Conservation (phyloP, 2,329 filamentous ascomycete genomes). For the Fusarium buxicola region DNA sequence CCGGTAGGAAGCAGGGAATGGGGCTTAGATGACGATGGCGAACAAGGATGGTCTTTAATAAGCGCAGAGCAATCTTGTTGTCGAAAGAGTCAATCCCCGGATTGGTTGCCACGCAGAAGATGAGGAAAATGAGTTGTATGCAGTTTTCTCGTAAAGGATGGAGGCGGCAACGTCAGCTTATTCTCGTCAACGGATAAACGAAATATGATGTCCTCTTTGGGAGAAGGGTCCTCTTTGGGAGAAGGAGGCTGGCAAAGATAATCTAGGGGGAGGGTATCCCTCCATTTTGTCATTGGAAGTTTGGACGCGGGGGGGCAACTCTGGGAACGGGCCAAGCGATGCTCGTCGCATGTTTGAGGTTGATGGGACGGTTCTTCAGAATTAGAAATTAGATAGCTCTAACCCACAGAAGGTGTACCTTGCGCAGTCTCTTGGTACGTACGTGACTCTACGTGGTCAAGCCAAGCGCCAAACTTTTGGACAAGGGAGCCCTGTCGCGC, state of each 20-base stretch:
- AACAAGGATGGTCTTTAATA: conserved; percentile 38
- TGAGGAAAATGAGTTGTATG: conserved; percentile 24
- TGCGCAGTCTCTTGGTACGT: conserved; percentile 7
- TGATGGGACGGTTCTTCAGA: conserved; percentile 56
- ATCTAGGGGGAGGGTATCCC: not conserved
- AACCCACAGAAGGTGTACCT: conserved; percentile 17
- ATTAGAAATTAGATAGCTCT: conserved; percentile 30
- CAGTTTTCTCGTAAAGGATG: not conserved
- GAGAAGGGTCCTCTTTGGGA: not conserved
- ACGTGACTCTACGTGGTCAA: conserved; percentile 23
- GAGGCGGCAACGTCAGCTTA: conserved; percentile 30
- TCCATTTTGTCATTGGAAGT: conserved; percentile 1
- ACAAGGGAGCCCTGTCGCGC: conserved; percentile 35
- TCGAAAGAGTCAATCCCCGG: conserved; percentile 34
- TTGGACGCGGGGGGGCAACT: conserved; percentile 9
- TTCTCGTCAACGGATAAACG: conserved; percentile 23
- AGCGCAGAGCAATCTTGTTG: conserved; percentile 40
- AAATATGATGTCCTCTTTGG: conserved; percentile 6
- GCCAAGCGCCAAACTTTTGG: conserved; percentile 22
- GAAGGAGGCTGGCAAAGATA: not conserved
- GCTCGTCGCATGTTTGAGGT: conserved; percentile 61
- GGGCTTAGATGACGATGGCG: conserved; percentile 36
- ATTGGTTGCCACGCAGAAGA: conserved; percentile 30
- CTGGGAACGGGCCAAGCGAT: conserved; percentile 39
- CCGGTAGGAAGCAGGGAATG: conserved; percentile 43